Evolutionary conservation across 768 basidiomycete species (phyloP).

Genomic region (Leucosporidium yakuticum): DNA sequence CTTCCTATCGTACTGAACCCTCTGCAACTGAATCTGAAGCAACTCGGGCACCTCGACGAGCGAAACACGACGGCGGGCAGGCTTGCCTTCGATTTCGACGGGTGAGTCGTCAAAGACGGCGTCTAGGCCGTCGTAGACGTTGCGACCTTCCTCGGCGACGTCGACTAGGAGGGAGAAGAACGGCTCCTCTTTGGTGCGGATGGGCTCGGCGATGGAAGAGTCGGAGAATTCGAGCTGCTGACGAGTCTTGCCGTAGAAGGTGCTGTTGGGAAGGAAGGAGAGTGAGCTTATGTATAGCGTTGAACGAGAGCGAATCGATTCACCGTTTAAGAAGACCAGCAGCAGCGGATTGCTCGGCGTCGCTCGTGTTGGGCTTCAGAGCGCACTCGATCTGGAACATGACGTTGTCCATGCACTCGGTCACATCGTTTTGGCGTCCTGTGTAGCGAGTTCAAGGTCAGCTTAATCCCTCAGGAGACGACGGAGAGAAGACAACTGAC

Average conservation of each 20-base stretch:
- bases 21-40: slow-evolving; percentile 90
- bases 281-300: neutral
- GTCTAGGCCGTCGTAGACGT: slow-evolving; percentile 88
- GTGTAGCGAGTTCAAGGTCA: too few relatives aligned
- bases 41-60: slow-evolving; percentile 81
- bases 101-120: slow-evolving; percentile 84
- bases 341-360: slow-evolving; percentile 49
- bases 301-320: slow-evolving; percentile 3
- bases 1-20: slow-evolving; percentile 90
- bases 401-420: slow-evolving; percentile 99
- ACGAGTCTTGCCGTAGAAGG: slow-evolving; percentile 84
- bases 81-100: slow-evolving; percentile 69
- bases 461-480: neutral
- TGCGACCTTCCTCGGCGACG: slow-evolving; percentile 68
- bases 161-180: slow-evolving; percentile 94
- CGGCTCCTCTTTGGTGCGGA: slow-evolving; percentile 80
- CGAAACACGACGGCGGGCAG: slow-evolving; percentile 78
- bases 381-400: slow-evolving; percentile 96
- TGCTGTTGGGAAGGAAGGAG: slow-evolving; percentile 43
- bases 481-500: neutral
- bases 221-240: slow-evolving; percentile 49
- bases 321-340: slow-evolving; percentile 79
- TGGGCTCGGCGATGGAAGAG: slow-evolving; percentile 35
- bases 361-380: slow-evolving; percentile 59
- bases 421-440: slow-evolving; percentile 93